Evolutionary conservation across 1,284 basidiomycete species (phyloP).

Genomic region (Tilletia indica): DNA sequence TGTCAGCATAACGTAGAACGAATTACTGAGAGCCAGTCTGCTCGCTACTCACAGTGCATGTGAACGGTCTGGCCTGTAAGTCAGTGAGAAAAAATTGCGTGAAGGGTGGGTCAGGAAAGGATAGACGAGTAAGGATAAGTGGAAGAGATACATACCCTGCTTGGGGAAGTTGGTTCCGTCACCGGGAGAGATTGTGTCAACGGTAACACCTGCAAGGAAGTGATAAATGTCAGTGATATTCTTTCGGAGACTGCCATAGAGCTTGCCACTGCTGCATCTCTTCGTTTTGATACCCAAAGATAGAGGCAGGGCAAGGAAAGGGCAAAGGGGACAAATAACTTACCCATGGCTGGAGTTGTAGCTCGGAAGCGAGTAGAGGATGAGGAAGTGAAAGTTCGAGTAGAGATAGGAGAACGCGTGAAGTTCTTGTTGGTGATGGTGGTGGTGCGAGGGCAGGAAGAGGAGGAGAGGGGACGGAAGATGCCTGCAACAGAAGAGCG

Average conservation of each 20-base stretch:
- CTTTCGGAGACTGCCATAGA: no score
- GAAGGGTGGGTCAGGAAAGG: neutral
- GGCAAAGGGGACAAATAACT: neutral
- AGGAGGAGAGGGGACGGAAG: no score
- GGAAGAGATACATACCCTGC: conserved; percentile 26
- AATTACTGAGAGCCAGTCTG: neutral
- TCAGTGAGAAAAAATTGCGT: neutral
- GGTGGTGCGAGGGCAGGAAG: no score
- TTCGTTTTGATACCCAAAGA: neutral
- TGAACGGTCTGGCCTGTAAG: conserved; percentile 13
- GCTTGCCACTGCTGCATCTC: no score
- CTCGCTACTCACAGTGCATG: conserved; percentile 10
- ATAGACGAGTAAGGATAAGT: neutral
- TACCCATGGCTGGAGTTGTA: conserved; percentile 5
- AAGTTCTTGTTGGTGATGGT: no score
- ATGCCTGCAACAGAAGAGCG: no score
- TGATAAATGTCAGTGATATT: neutral
- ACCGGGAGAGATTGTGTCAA: conserved; percentile 52
- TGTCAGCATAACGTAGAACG: neutral
- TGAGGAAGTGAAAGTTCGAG: neutral
- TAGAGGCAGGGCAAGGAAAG: neutral
- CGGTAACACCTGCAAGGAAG: conserved; percentile 41
- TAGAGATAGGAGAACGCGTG: no score
- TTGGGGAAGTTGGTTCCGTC: conserved; percentile 56
- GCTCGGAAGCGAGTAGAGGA: neutral